A percentile compares a stretch with the other conserved stretches of the same genome.
These are phyloP conservation scores for Athelia psychrophila DNA, from an alignment of 1,284 basidiomycete species.

Conservation along the genomic window DNA sequence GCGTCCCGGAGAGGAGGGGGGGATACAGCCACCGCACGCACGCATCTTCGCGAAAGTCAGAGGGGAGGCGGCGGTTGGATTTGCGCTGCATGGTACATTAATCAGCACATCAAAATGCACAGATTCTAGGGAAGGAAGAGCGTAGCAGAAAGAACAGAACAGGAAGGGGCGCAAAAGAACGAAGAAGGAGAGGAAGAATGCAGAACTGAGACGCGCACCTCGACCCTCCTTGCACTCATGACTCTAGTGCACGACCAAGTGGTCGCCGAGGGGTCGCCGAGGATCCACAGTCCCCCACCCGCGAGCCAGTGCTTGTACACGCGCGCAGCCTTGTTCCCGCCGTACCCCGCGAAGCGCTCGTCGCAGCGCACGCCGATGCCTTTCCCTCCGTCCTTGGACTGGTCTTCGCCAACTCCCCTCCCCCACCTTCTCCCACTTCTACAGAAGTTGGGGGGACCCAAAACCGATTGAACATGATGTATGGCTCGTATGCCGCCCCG, in stretches of 20 bases:
- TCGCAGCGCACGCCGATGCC: constrained; percentile 45
- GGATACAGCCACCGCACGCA: constrained; percentile 51
- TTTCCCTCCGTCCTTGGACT: too few relatives aligned
- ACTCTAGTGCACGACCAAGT: constrained; percentile 84
- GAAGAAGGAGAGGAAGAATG: too few relatives aligned
- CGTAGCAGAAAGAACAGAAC: too few relatives aligned
- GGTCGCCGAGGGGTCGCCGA: too few relatives aligned
- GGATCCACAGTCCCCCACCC: constrained; percentile 74
- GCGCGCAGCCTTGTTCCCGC: constrained; percentile 69
- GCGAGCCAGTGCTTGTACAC: constrained; percentile 64
- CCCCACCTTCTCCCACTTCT: constrained; percentile 25
- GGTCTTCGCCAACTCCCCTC: too few relatives aligned
- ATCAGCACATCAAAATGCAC: not conserved
- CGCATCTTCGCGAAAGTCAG: constrained; percentile 72
- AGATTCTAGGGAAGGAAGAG: too few relatives aligned
- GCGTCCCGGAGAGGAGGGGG: too few relatives aligned
- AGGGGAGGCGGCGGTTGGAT: constrained; percentile 74
- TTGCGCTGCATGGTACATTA: constrained; percentile 48
- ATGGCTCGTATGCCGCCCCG: constrained; percentile 82
- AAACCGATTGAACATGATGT: constrained; percentile 62
- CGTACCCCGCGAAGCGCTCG: constrained; percentile 87
- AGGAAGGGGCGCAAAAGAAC: too few relatives aligned
- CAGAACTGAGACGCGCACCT: too few relatives aligned
- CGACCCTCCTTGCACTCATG: constrained; percentile 81
- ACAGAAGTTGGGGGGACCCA: not conserved